These are phyloP conservation scores for Dryas drummondii DNA, from an alignment of 306 rosid genomes.

Conservation along the genomic window DNA sequence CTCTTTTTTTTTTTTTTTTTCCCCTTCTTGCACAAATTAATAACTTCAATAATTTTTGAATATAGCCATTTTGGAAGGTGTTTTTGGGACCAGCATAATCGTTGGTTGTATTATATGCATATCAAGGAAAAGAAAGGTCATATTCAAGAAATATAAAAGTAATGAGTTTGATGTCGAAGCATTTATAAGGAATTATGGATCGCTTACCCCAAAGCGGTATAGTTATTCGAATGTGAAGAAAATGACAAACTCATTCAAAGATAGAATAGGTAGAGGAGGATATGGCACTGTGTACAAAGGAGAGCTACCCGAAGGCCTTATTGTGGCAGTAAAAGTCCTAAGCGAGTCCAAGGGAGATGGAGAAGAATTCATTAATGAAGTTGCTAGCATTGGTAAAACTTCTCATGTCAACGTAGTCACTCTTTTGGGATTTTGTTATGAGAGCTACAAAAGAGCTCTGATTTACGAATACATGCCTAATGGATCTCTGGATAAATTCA, in stretches of 20 bases:
- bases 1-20: no score
- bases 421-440: no score
- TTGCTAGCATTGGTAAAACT: no score
- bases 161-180: background rate
- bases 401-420: no score
- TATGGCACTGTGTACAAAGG: no score
- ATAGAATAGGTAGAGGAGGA: conserved; percentile 34
- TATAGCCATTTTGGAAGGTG: background rate
- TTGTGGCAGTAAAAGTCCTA: no score
- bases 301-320: no score
- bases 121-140: background rate
- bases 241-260: conserved; percentile 25
- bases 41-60: background rate
- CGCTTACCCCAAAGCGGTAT: conserved; percentile 16
- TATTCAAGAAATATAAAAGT: no score
- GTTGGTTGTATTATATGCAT: background rate
- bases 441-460: conserved; percentile 29
- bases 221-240: conserved; percentile 23
- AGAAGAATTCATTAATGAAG: no score
- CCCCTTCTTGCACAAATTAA: no score
- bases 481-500: conserved; percentile 41
- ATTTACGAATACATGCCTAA: conserved; percentile 21
- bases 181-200: conserved; percentile 8
- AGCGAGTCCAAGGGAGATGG: no score
- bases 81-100: background rate